Percentiles rank a stretch among this genome's conserved stretches.
Conservation (phyloP, 1,284 basidiomycete species). For the Psilocybe mexicana region DNA sequence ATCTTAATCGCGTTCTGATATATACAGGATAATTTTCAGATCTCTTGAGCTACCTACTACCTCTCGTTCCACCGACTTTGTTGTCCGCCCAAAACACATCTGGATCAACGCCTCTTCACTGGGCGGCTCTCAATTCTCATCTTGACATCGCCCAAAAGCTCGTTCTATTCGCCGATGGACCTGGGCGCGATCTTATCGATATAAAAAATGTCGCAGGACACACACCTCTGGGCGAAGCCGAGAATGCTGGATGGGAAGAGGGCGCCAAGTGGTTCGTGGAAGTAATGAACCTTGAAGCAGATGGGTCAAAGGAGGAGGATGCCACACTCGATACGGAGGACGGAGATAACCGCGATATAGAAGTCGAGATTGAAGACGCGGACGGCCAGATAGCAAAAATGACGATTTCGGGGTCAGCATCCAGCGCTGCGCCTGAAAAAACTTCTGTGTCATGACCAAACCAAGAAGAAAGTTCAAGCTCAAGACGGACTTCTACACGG, state of each 20-base stretch:
- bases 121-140: conserved; percentile 85
- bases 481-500: not conserved
- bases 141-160: conserved; percentile 67
- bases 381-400: conserved; percentile 64
- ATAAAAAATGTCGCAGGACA: conserved; percentile 69
- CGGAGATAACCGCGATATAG: conserved; percentile 38
- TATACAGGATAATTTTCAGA: conserved; percentile 58
- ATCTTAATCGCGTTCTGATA: conserved; percentile 34
- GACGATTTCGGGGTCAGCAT: conserved; percentile 38
- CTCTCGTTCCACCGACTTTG: conserved; percentile 58
- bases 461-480: conserved; percentile 1
- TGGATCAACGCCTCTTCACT: conserved; percentile 82
- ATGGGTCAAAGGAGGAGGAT: conserved; percentile 38
- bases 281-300: conserved; percentile 68
- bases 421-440: conserved; percentile 1
- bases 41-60: conserved; percentile 68
- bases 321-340: conserved; percentile 34
- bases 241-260: conserved; percentile 75
- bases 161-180: conserved; percentile 55
- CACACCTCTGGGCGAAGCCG: conserved; percentile 75
- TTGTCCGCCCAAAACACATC: conserved; percentile 65
- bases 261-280: conserved; percentile 78
- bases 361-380: conserved; percentile 69
- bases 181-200: conserved; percentile 69
- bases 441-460: conserved; percentile 7